These are phyloP conservation scores for Aplosporella prunicola DNA, from an alignment of 2,329 filamentous ascomycete genomes.

Conservation along the genomic window DNA sequence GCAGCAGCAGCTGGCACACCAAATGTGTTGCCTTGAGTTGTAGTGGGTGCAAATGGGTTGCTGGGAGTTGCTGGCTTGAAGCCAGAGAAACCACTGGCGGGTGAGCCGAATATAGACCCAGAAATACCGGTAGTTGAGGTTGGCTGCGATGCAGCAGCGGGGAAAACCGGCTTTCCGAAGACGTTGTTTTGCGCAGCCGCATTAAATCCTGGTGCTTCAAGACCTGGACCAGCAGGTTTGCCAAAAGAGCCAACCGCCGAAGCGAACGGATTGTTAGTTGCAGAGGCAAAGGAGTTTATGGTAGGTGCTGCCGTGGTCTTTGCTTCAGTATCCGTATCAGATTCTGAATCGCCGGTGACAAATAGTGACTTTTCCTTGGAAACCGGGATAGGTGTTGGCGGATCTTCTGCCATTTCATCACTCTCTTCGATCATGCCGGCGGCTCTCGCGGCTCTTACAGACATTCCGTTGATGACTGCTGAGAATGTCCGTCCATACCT, in stretches of 20 bases:
- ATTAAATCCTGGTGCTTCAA: not conserved
- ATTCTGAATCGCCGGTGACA: constrained; percentile 23
- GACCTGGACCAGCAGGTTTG: not conserved
- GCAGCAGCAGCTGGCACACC: too few relatives aligned
- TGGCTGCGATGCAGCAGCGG: too few relatives aligned
- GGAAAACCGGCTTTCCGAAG: too few relatives aligned
- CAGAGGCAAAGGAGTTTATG: not conserved
- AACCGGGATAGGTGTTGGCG: too few relatives aligned
- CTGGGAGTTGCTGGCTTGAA: too few relatives aligned
- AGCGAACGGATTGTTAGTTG: constrained; percentile 1
- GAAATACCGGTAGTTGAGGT: too few relatives aligned
- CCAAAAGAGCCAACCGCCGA: constrained; percentile 3
- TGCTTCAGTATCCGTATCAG: constrained; percentile 13
- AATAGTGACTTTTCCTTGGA: constrained; percentile 22
- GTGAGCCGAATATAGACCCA: too few relatives aligned
- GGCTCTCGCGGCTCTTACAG: constrained; percentile 40
- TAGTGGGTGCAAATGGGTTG: too few relatives aligned
- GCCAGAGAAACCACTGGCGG: too few relatives aligned
- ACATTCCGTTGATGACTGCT: constrained; percentile 49
- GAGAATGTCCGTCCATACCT: constrained; percentile 45
- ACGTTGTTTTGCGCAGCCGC: too few relatives aligned
- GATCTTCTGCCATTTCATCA: constrained; percentile 21
- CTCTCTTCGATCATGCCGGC: constrained; percentile 40
- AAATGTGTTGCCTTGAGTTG: too few relatives aligned
- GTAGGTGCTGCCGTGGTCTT: not conserved